phyloP scores from a whole-genome alignment of 139 green algal genomes.

The Ostreobium quekettii region DNA sequence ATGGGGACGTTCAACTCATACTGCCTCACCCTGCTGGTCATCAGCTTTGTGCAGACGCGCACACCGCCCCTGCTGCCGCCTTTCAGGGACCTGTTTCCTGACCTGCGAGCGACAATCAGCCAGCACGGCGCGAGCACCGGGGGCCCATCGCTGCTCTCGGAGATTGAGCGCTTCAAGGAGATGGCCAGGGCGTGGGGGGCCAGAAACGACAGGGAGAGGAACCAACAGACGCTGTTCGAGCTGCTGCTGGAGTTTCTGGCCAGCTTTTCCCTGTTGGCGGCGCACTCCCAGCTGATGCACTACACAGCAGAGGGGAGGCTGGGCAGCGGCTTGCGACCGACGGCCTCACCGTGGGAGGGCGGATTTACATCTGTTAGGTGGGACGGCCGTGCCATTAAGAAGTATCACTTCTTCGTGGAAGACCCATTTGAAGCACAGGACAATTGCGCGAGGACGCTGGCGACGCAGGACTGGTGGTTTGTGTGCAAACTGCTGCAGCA shows the following conservation, averaged over 20 bases:
- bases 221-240: background rate
- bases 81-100: constrained; percentile 13
- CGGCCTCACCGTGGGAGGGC: background rate
- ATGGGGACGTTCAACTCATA: constrained; percentile 77
- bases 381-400: background rate
- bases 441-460: constrained; percentile 8
- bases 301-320: background rate
- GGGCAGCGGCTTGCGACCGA: background rate
- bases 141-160: background rate
- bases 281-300: background rate
- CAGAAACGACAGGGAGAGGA: background rate
- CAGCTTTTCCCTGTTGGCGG: background rate
- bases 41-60: constrained; percentile 28
- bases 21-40: constrained; percentile 57
- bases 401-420: background rate
- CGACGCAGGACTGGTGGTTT: constrained; percentile 13
- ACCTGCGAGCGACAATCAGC: background rate
- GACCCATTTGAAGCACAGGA: constrained; percentile 8
- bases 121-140: background rate
- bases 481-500: constrained; percentile 6
- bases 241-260: background rate
- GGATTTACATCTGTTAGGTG: background rate
- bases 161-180: background rate
- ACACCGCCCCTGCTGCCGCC: background rate
- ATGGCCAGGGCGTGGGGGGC: background rate